A percentile compares a stretch with the other conserved stretches of the same genome.
Conservation (phyloP, 2,329 filamentous ascomycete species). For the Helotiales sp. region DNA sequence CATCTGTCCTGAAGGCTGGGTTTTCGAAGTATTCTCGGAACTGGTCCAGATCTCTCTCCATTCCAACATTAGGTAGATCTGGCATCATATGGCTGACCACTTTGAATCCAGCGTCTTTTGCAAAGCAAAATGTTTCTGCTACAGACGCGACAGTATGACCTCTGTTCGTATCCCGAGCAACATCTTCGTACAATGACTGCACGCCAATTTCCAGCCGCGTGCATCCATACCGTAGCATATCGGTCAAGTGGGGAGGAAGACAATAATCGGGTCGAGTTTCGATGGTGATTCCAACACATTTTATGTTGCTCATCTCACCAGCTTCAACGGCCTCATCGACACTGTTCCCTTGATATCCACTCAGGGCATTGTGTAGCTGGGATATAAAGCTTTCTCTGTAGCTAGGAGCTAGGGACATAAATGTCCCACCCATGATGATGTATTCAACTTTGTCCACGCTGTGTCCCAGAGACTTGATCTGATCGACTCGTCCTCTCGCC, state of each 20-base stretch:
- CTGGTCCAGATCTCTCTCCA: conserved; percentile 96
- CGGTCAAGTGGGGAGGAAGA: conserved; percentile 88
- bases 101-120: conserved; percentile 98
- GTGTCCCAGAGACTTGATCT: conserved; percentile 92
- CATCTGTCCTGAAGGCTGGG: conserved; percentile 92
- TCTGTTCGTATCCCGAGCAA: conserved; percentile 95
- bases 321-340: conserved; percentile 95
- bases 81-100: conserved; percentile 99
- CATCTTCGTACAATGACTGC: conserved; percentile 95
- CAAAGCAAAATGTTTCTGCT: conserved; percentile 93
- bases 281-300: conserved; percentile 98
- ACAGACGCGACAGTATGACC: conserved; percentile 95
- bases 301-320: conserved; percentile 94
- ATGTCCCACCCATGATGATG: conserved; percentile 99
- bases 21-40: conserved; percentile 98
- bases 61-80: conserved; percentile 94
- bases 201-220: conserved; percentile 93
- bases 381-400: conserved; percentile 95
- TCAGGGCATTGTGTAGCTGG: conserved; percentile 94
- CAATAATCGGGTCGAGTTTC: conserved; percentile 98
- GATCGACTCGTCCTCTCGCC: conserved; percentile 90
- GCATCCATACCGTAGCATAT: conserved; percentile 97
- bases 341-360: conserved; percentile 89
- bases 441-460: conserved; percentile 99
- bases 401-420: conserved; percentile 90